These are phyloP conservation scores for Volutella citrinella DNA, from an alignment of 2,329 filamentous ascomycete species.

Conservation along the genomic window DNA sequence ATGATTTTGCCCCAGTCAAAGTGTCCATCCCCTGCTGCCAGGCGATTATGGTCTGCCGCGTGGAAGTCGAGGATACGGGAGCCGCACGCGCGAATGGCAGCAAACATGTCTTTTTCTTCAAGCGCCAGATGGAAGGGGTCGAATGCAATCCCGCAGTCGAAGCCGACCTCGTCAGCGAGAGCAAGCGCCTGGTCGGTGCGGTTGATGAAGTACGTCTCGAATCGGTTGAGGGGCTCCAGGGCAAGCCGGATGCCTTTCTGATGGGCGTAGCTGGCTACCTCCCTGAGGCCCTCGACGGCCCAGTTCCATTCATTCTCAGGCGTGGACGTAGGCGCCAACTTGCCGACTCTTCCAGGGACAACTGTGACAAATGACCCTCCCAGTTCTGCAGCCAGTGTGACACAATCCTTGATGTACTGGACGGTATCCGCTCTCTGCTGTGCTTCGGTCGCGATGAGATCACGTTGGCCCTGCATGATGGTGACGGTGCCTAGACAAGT, in stretches of 20 bases:
- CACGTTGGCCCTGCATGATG: slow-evolving; percentile 14
- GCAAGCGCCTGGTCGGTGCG: slow-evolving; percentile 16
- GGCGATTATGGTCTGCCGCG: slow-evolving; percentile 14
- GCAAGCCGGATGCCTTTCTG: slow-evolving; percentile 12
- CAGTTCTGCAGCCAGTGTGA: slow-evolving; percentile 12
- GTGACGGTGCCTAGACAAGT: slow-evolving; percentile 19
- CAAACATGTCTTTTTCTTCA: slow-evolving; percentile 14
- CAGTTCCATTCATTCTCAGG: slow-evolving; percentile 17
- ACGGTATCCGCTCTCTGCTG: slow-evolving; percentile 12
- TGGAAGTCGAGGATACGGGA: slow-evolving; percentile 16
- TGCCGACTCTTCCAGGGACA: slow-evolving; percentile 14
- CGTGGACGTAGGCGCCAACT: slow-evolving; percentile 9
- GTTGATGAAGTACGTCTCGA: slow-evolving; percentile 22
- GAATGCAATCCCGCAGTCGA: slow-evolving; percentile 11
- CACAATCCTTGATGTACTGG: slow-evolving; percentile 16
- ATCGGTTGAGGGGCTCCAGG: slow-evolving; percentile 18
- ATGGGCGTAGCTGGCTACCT: slow-evolving; percentile 12
- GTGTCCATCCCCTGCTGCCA: slow-evolving; percentile 13
- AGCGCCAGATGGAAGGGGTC: slow-evolving; percentile 17
- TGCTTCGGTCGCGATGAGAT: slow-evolving; percentile 12
- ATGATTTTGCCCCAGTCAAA: slow-evolving; percentile 17
- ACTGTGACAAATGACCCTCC: slow-evolving; percentile 12
- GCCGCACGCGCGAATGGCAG: slow-evolving; percentile 9
- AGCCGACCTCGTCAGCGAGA: slow-evolving; percentile 15
- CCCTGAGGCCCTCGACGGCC: slow-evolving; percentile 13